A percentile compares a stretch with the other conserved stretches of the same genome.
Conservation (phyloP, 2,329 filamentous ascomycete genomes). For the Incumbomyces delicatus region DNA sequence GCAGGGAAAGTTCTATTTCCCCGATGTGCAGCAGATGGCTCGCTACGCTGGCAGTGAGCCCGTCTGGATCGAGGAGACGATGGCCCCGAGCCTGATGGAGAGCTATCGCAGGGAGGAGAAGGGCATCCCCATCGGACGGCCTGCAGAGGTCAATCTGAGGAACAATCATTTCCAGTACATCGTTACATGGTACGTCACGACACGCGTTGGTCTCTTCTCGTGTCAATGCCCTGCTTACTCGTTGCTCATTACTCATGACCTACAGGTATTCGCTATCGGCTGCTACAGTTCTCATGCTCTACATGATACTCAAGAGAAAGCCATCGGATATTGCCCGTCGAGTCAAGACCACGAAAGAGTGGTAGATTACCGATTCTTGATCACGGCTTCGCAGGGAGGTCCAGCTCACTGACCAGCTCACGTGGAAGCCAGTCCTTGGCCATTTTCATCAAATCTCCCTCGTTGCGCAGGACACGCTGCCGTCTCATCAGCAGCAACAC, state of each 20-base stretch:
- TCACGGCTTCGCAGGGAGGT: slow-evolving; percentile 45
- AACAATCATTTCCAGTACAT: slow-evolving; percentile 99
- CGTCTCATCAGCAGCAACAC: slow-evolving; percentile 73
- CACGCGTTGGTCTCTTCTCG: too few relatives aligned
- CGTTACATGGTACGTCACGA: slow-evolving; percentile 73
- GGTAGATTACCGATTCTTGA: too few relatives aligned
- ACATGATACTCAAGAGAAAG: slow-evolving; percentile 86
- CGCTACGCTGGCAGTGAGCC: slow-evolving; percentile 68
- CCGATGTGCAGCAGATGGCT: slow-evolving; percentile 89
- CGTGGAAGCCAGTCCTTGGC: slow-evolving; percentile 72
- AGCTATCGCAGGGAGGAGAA: slow-evolving; percentile 65
- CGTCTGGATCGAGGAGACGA: slow-evolving; percentile 92
- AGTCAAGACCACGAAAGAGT: slow-evolving; percentile 65
- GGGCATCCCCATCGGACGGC: slow-evolving; percentile 80
- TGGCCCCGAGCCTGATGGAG: slow-evolving; percentile 71
- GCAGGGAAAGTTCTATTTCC: slow-evolving; percentile 84
- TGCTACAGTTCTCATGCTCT: slow-evolving; percentile 90
- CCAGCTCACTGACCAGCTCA: slow-evolving; percentile 72
- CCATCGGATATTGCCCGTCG: slow-evolving; percentile 61
- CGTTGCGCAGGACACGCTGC: slow-evolving; percentile 15
- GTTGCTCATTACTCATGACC: slow-evolving; percentile 19
- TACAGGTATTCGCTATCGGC: slow-evolving; percentile 72
- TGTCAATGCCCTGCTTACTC: slow-evolving; percentile 1
- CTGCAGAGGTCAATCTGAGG: slow-evolving; percentile 80
- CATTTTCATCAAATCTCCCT: slow-evolving; percentile 32